Base-by-base conservation (phyloP, 805 yeast species). In the Scheffersomyces stipitis region DNA sequence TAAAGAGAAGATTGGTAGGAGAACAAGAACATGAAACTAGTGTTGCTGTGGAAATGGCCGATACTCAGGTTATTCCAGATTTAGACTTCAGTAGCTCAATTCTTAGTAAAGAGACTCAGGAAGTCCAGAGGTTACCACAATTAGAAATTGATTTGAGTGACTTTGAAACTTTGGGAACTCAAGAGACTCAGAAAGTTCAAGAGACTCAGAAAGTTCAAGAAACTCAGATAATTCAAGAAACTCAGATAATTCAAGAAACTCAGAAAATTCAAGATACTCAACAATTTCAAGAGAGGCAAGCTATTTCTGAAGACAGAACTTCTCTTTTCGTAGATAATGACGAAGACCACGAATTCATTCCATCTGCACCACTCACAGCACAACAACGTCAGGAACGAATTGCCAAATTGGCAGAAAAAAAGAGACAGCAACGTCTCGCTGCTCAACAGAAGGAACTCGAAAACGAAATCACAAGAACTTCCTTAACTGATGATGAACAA, bases 401-500 rank as follows among this genome's bases (percentile, higher is more conserved):
- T 23, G 39, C 36, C 16, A 36, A 41, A 16, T 42, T 58, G 14
- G 52, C 52, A 1, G 52, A 51, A 30, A 35, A 37, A 22, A 52
- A 54, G 28, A 45, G 52, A 18, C 37, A 42, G 14, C 33, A 31
- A 15, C 29, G 48, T 38, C 36, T 58, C 22, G 15, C 46, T 18
- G 33, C 35, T 15, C 48, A 45, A 23, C 55, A 46, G 26, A 47
- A 44, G 28, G 46, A 42, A 35, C 48, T 65, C 17, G 60, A 60
- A 33, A 58, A 58, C 2, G 72, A 69, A 27, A 49, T 68, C 16
- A 40, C 64, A 0, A 55, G 47, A 26, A 47, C 52, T 2, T 46
- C 72, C 1, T 48, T 67, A 17, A 62, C 71, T 2, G 73, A 67
- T 34, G 73, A 67, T 40, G 73, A 69, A 37, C 46, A 61, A 15